phyloP scores from a whole-genome alignment of 129 eudicot genomes.

The Tanacetum coccineum region DNA sequence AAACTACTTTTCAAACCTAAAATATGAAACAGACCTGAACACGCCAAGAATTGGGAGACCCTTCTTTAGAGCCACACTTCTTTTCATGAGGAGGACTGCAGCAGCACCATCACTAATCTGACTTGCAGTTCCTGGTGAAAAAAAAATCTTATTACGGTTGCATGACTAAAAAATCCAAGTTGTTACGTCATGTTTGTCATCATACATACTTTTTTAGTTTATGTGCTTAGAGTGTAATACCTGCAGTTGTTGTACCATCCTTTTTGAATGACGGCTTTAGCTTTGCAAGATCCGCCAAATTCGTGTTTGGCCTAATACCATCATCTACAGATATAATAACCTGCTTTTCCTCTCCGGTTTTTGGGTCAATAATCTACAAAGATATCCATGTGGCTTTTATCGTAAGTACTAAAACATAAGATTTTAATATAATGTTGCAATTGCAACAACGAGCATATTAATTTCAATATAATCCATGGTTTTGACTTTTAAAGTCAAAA shows the following conservation, averaged over 20 bases:
- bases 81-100: constrained; percentile 96
- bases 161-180: not conserved
- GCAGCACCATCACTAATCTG: constrained; percentile 99
- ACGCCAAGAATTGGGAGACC: constrained; percentile 94
- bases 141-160: not conserved
- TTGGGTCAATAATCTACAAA: constrained; percentile 54
- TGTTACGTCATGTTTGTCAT: too few species aligned
- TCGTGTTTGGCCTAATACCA: constrained; percentile 74
- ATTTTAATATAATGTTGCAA: too few species aligned
- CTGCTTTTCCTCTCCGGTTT: constrained; percentile 56
- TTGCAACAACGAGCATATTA: too few species aligned
- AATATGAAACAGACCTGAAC: constrained; percentile 49
- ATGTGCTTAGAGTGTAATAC: constrained; percentile 40
- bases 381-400: constrained; percentile 1
- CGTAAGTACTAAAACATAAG: not conserved
- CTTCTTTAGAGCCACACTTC: constrained; percentile 75
- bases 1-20: constrained; percentile 8
- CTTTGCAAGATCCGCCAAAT: constrained; percentile 62
- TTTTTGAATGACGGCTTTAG: constrained; percentile 85
- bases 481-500: too few species aligned
- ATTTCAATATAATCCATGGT: too few species aligned
- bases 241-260: constrained; percentile 88
- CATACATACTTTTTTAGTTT: too few species aligned
- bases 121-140: constrained; percentile 71
- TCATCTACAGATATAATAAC: constrained; percentile 52